Conservation (phyloP, 768 basidiomycete genomes). For the Harrya chromipes region DNA sequence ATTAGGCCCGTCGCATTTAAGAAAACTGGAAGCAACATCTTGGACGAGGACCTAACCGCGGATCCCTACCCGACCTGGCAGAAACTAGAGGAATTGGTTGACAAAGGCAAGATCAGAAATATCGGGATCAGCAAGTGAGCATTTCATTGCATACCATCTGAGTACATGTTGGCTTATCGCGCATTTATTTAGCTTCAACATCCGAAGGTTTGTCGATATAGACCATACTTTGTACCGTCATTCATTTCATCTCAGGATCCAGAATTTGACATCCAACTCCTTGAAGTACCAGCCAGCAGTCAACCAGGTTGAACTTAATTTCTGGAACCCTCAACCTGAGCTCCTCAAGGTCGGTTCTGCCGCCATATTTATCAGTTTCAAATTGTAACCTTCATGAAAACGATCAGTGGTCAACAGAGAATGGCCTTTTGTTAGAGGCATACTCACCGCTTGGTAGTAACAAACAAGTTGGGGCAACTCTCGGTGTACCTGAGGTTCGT, state of each 20-base stretch:
- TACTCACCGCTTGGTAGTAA: conserved; percentile 74
- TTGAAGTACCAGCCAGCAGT: conserved; percentile 62
- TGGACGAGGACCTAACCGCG: conserved; percentile 57
- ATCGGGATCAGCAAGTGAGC: conserved; percentile 83
- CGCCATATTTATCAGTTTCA: background rate
- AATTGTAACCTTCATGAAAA: background rate
- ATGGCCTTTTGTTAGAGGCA: conserved; percentile 64
- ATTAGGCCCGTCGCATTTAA: conserved; percentile 66
- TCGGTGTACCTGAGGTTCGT: conserved; percentile 54
- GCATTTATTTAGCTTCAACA: conserved; percentile 49
- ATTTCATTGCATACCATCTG: background rate
- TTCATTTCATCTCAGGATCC: conserved; percentile 35
- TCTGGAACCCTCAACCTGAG: conserved; percentile 75
- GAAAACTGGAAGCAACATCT: conserved; percentile 44
- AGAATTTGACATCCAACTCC: conserved; percentile 60
- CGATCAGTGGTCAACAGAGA: conserved; percentile 64
- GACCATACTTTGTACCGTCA: background rate
- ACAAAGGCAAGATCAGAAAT: conserved; percentile 71
- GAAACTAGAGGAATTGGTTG: conserved; percentile 74
- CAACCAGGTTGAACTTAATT: conserved; percentile 79
- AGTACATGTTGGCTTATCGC: background rate
- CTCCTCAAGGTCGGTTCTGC: conserved; percentile 51
- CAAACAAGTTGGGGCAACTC: conserved; percentile 52
- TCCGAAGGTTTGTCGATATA: conserved; percentile 38
- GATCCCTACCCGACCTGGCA: conserved; percentile 79